Evolutionary conservation across 352 stramenopile genomes (phyloP).

Genomic region (Globisporangium orthogonon): DNA sequence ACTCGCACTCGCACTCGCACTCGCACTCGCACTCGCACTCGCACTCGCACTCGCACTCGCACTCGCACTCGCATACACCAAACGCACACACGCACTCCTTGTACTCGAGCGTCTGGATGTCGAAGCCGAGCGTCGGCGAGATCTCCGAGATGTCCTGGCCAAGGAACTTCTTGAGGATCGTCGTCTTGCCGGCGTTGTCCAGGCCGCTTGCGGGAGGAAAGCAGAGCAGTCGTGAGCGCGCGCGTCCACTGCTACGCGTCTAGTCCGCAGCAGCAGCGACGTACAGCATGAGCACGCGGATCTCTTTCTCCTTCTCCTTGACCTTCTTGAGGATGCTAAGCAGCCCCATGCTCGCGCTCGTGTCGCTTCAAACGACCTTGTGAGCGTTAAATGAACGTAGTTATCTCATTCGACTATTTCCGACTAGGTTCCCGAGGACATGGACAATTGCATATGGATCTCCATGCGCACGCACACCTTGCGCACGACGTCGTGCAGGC

Average conservation of each 20-base stretch:
- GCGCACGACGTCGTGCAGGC: too few relatives aligned
- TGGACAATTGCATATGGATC: too few relatives aligned
- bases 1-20: too few relatives aligned
- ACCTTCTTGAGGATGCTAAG: slow-evolving; percentile 95
- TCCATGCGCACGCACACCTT: too few relatives aligned
- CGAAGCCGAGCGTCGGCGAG: slow-evolving; percentile 97
- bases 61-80: neutral
- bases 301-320: slow-evolving; percentile 99
- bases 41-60: too few relatives aligned
- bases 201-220: slow-evolving; percentile 72
- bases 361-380: too few relatives aligned
- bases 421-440: too few relatives aligned
- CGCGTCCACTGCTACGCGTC: neutral
- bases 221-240: neutral
- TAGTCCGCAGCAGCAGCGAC: slow-evolving; percentile 8
- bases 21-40: too few relatives aligned
- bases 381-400: too few relatives aligned
- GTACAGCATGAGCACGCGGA: slow-evolving; percentile 96
- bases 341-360: slow-evolving; percentile 63
- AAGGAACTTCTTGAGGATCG: slow-evolving; percentile 97
- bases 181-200: slow-evolving; percentile 99
- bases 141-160: slow-evolving; percentile 96
- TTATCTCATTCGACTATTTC: too few relatives aligned
- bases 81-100: slow-evolving; percentile 43
- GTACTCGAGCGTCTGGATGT: slow-evolving; percentile 98